Evolutionary conservation across 169 alveolate species (phyloP).

Genomic region (Cryptosporidium ubiquitum): DNA sequence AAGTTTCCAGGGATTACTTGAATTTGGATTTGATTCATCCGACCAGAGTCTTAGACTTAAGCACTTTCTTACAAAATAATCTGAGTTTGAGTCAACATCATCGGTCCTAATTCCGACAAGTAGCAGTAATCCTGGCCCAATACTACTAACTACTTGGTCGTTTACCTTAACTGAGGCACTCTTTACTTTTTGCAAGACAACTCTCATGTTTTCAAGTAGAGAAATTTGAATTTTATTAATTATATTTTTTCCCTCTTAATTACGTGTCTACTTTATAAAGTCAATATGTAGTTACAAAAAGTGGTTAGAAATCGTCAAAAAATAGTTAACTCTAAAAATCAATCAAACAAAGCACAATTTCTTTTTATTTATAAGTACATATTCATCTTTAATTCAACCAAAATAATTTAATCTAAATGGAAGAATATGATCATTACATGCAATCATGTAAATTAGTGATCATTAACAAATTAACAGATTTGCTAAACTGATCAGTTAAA

Average conservation of each 20-base stretch:
- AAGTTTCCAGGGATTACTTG: conserved; percentile 83
- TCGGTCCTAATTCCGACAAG: conserved; percentile 85
- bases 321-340: too few relatives aligned
- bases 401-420: not conserved
- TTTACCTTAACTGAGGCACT: conserved; percentile 84
- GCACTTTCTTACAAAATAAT: conserved; percentile 84
- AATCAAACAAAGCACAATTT: too few relatives aligned
- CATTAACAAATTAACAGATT: not conserved
- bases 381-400: not conserved
- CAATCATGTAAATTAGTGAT: not conserved
- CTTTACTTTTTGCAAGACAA: conserved; percentile 87
- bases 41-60: conserved; percentile 87
- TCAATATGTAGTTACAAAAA: not conserved
- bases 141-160: conserved; percentile 82
- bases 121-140: conserved; percentile 87
- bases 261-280: not conserved
- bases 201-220: conserved; percentile 80
- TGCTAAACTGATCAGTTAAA: not conserved
- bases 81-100: conserved; percentile 80
- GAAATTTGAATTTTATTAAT: not conserved
- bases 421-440: not conserved
- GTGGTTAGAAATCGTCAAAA: not conserved
- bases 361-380: too few relatives aligned
- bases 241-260: not conserved
- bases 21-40: conserved; percentile 77